Base-by-base conservation (phyloP, 257 asterid genomes). In the Perilla frutescens region DNA sequence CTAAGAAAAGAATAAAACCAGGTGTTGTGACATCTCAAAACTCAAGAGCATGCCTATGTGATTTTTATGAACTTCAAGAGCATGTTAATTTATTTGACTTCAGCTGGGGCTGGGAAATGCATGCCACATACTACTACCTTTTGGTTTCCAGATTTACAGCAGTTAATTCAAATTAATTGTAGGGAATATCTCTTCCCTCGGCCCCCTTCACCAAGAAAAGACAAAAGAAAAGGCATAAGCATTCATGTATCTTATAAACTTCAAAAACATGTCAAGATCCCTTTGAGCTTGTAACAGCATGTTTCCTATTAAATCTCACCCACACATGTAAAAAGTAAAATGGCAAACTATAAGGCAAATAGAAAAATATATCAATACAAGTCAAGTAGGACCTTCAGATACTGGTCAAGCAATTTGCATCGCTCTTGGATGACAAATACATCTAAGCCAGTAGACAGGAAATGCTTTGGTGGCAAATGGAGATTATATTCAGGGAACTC, bases 401-500 rank as follows among this genome's bases (percentile, higher is more conserved):
- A 95, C 75, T 75, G 87, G 83, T 92, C 95, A 69, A 95, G 99
- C 87, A 89, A 86, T 84, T 71, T 88, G 84, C 99, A 88, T 41
- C 99, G 94, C 75, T 92, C 91, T 83, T 81, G 96, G 83, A 95
- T 87, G 84, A 85, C 86, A 40, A 69, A 81, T 45, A 90, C 75
- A 79, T 92, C 98, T 53, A 92, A 83, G 76, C 98, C 98, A 63
- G 96, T 85, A 43, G 98, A 92, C 47, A 92, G 88, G 80, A 95
- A 95, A 83, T 95, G 94, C 89, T 95, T 95, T 54, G 99, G 99
- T 44, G 99, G 99, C 90, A 92, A 85, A 84, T 89, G 96, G 76
- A 95, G 98, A 86, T 85, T 84, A 83, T 95, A 95, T 76, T 88
- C 98, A 0, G 86, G 85, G 76, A 87, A 92, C 83, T 88, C 97